Base-by-base conservation (phyloP, 768 basidiomycete genomes). In the Suillus hirtellus region DNA sequence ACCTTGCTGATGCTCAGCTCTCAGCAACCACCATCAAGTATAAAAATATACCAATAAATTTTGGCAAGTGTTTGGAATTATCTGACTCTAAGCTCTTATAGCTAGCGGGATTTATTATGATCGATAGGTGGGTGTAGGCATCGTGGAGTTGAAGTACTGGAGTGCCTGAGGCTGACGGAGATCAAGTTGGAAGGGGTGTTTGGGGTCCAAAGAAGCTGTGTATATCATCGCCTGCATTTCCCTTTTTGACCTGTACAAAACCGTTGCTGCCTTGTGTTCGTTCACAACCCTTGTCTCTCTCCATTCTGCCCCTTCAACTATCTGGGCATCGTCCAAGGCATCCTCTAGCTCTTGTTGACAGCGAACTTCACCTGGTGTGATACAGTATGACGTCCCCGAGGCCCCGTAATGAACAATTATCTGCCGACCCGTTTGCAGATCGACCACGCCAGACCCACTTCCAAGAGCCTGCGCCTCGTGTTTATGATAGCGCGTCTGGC, bases 381-480 rank as follows among this genome's bases (percentile, higher is more conserved):
- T 34, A 24, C 58, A 54, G 14, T 43, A 75, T 75, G 74, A 66
- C 75, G 49, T 71, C 70, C 58, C 63, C 72, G 6, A 64, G 60
- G 60, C 19, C 62, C 15, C 72, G 76, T 60, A 75, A 72, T 54
- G 75, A 74, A 63, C 75, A 70, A 19, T 81, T 81, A n/a, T 34
- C 52, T 60, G 79, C 76, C 37, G 89, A 93, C 73, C 92, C 92
- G 7, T 93, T 93, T 72, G 80, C 86, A 56, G 90, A 93, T 77
- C 81, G 85, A 24, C 82, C 85, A 61, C 85, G 81, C 60, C 84
- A 81, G 60, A 77, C 84, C 49, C 87, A 85, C 59, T 74, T 76
- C 60, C 90, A 89, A 69, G 78, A 82, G 42, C 88, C 89, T 66
- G 82, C 84, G 62, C 66, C 79, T 44, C 74, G 76, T 35, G 78